Evolutionary conservation across 176 grass and related monocot genomes (phyloP).

Genomic region (Paspalum notatum): DNA sequence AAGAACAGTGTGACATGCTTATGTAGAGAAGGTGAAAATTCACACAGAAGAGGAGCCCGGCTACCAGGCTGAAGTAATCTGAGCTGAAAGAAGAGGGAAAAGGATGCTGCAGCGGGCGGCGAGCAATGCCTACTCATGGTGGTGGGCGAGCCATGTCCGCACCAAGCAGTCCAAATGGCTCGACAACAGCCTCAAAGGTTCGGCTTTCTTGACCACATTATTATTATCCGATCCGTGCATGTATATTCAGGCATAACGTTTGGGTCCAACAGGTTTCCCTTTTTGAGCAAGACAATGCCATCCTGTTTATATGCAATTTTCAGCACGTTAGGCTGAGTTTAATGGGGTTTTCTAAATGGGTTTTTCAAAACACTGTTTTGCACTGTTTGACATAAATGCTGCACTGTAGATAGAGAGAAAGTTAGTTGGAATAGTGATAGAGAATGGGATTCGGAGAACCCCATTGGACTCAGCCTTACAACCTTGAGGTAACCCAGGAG

Average conservation of each 20-base stretch:
- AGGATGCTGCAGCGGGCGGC: slow-evolving; percentile 81
- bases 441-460: too few relatives aligned
- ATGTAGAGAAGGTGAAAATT: background rate
- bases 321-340: too few relatives aligned
- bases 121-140: slow-evolving; percentile 90
- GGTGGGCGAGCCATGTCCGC: slow-evolving; percentile 91
- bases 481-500: background rate
- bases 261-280: background rate
- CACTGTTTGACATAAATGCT: too few relatives aligned
- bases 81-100: background rate
- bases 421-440: too few relatives aligned
- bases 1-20: background rate
- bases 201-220: background rate
- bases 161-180: slow-evolving; percentile 99
- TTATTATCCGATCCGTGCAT: background rate
- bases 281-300: background rate
- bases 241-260: background rate
- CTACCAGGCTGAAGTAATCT: slow-evolving; percentile 4
- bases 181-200: slow-evolving; percentile 79
- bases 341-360: too few relatives aligned
- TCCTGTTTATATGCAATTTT: background rate
- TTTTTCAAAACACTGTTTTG: too few relatives aligned
- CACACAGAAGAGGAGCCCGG: background rate
- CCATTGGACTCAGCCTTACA: too few relatives aligned
- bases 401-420: too few relatives aligned